A percentile compares a stretch with the other conserved stretches of the same genome.
Evolutionary conservation across 1,284 basidiomycete genomes (phyloP).

Genomic region (Inonotus hispidus): DNA sequence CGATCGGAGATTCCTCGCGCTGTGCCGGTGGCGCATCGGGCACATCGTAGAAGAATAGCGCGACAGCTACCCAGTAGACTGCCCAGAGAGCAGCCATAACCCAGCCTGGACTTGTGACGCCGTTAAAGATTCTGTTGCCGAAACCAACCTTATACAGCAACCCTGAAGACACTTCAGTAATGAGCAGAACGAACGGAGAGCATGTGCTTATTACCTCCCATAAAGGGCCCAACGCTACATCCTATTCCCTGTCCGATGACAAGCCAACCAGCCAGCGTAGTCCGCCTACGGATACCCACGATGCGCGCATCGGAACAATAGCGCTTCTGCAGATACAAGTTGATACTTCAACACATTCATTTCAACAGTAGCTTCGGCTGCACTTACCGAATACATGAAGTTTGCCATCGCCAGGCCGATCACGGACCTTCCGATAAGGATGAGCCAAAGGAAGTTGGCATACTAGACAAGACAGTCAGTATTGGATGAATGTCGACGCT

Average conservation of each 20-base stretch:
- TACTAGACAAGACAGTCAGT: constrained; percentile 35
- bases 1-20: background rate
- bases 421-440: constrained; percentile 43
- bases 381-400: constrained; percentile 38
- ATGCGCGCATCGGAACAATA: constrained; percentile 63
- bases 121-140: constrained; percentile 46
- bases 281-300: constrained; percentile 58
- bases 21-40: background rate
- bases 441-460: constrained; percentile 42
- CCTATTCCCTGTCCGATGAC: constrained; percentile 61
- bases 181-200: background rate
- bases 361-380: background rate
- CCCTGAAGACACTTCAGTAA: constrained; percentile 28
- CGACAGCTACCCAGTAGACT: constrained; percentile 40
- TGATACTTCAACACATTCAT: background rate
- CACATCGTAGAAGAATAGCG: constrained; percentile 51
- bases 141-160: constrained; percentile 55
- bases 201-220: constrained; percentile 31
- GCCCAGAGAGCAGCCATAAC: constrained; percentile 52
- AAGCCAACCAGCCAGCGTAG: constrained; percentile 57
- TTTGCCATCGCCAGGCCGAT: constrained; percentile 42
- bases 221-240: constrained; percentile 60
- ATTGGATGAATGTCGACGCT: background rate
- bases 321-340: constrained; percentile 34
- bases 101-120: constrained; percentile 65